Evolutionary conservation across 2,329 filamentous ascomycete species (phyloP).

Genomic region (Nothophaeocryptopus gaeumannii): DNA sequence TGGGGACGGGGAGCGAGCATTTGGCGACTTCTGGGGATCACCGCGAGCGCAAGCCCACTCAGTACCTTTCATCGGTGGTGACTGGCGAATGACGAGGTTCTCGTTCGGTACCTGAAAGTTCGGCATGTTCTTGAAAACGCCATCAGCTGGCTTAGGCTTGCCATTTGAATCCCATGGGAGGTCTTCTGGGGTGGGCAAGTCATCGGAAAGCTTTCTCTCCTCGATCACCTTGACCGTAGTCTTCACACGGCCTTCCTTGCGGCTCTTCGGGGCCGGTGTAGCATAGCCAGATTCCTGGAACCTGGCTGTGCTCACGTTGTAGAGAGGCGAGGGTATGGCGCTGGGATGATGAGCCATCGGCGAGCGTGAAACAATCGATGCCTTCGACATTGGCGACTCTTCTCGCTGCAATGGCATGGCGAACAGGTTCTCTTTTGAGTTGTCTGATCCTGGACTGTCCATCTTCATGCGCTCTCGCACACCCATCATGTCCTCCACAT

Average conservation of each 20-base stretch:
- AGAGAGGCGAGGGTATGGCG: conserved; percentile 31
- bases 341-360: conserved; percentile 26
- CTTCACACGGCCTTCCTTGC: no score
- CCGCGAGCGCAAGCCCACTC: background rate
- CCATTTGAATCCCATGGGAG: conserved; percentile 11
- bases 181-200: conserved; percentile 9
- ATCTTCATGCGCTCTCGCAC: background rate
- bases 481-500: conserved; percentile 8
- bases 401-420: conserved; percentile 10
- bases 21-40: conserved; percentile 11
- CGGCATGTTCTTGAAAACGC: conserved; percentile 20
- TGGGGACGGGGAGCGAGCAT: background rate
- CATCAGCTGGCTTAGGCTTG: conserved; percentile 10
- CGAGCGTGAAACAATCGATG: conserved; percentile 2
- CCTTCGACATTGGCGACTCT: background rate
- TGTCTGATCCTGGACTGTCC: conserved; percentile 5
- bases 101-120: background rate
- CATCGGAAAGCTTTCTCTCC: conserved; percentile 5
- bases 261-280: no score
- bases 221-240: background rate
- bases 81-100: conserved; percentile 11
- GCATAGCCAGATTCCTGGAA: no score
- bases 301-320: conserved; percentile 2
- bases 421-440: conserved; percentile 12
- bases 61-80: conserved; percentile 7